Percentiles rank a stretch among this genome's conserved stretches.
phyloP scores from a whole-genome alignment of 805 yeast genomes.

The Saccharomyces mikatae region DNA sequence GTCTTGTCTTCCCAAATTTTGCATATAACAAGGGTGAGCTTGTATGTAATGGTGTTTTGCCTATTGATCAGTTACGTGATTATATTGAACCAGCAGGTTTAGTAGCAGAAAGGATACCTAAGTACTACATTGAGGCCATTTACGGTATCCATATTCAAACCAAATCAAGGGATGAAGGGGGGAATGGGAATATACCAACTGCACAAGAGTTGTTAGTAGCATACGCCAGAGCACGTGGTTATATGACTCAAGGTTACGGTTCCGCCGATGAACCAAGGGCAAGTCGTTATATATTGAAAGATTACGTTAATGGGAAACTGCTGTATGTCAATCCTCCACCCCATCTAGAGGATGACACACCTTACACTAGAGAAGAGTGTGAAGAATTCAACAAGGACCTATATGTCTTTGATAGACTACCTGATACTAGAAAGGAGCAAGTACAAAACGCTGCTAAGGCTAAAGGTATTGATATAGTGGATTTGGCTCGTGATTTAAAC shows the following conservation, averaged over 20 bases:
- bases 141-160: conserved; percentile 87
- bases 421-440: conserved; percentile 69
- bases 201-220: conserved; percentile 84
- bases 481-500: conserved; percentile 60
- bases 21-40: conserved; percentile 94
- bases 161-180: conserved; percentile 75
- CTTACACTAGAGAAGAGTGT: conserved; percentile 43
- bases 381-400: conserved; percentile 66
- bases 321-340: conserved; percentile 89
- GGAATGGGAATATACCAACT: conserved; percentile 71
- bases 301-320: conserved; percentile 87
- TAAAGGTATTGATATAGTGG: conserved; percentile 52
- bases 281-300: conserved; percentile 83
- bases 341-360: conserved; percentile 46
- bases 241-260: conserved; percentile 94
- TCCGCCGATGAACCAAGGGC: conserved; percentile 95
- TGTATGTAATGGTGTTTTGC: conserved; percentile 97
- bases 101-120: conserved; percentile 83
- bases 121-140: conserved; percentile 76
- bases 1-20: conserved; percentile 95
- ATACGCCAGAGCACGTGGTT: conserved; percentile 94
- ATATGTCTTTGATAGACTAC: conserved; percentile 55
- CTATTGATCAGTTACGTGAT: conserved; percentile 94
- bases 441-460: conserved; percentile 51
- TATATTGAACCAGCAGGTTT: conserved; percentile 80